phyloP scores from a whole-genome alignment of 768 basidiomycete genomes.

The Hemileccinum rubropunctum region DNA sequence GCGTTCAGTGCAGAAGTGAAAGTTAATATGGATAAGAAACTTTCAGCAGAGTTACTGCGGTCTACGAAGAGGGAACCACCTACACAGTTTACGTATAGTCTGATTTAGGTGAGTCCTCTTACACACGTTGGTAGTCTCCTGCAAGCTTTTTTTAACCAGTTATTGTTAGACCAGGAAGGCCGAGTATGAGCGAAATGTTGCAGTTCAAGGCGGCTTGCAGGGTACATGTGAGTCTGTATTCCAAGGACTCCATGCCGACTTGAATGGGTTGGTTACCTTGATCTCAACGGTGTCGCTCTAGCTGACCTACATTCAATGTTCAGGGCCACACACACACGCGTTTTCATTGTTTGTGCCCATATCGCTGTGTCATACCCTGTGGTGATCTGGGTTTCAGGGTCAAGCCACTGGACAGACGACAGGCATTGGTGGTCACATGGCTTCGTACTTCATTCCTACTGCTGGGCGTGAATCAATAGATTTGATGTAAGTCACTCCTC shows the following conservation, averaged over 20 bases:
- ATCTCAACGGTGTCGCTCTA: background rate
- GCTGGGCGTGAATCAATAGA: constrained; percentile 18
- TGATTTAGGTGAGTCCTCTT: constrained; percentile 3
- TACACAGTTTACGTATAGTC: background rate
- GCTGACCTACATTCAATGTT: background rate
- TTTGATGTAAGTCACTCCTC: constrained; percentile 5
- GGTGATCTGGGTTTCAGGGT: background rate
- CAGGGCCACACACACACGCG: constrained; percentile 10
- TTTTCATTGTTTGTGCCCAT: constrained; percentile 11
- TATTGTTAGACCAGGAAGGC: constrained; percentile 2
- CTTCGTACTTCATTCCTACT: constrained; percentile 15
- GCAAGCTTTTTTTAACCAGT: no score
- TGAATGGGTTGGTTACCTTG: constrained; percentile 4
- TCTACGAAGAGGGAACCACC: constrained; percentile 4
- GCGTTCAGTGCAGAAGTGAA: constrained; percentile 24
- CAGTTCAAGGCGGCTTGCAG: background rate
- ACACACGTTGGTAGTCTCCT: background rate
- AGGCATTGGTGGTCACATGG: constrained; percentile 17
- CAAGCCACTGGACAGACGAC: constrained; percentile 14
- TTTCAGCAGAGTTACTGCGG: background rate
- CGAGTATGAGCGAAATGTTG: background rate
- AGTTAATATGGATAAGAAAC: background rate
- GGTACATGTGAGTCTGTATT: background rate
- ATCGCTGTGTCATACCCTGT: background rate
- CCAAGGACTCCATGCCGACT: constrained; percentile 8